phyloP scores from a whole-genome alignment of 1,284 basidiomycete species.

The Golubevia sp. region DNA sequence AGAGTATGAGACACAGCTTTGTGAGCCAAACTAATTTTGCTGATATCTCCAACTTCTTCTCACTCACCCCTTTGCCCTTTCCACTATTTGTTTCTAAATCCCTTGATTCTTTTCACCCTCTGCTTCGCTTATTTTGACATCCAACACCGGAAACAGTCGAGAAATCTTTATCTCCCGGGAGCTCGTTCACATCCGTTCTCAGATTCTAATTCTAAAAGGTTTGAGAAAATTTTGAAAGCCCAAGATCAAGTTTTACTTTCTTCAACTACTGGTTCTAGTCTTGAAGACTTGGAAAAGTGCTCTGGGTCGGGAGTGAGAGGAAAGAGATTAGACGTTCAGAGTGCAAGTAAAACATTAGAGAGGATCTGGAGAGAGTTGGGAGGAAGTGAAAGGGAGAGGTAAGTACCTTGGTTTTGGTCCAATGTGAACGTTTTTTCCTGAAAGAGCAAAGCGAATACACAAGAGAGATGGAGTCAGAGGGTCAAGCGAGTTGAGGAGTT shows the following conservation, averaged over 20 bases:
- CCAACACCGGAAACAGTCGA: constrained; percentile 15
- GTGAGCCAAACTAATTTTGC: no score
- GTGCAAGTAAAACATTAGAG: constrained; percentile 18
- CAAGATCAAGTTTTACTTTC: no score
- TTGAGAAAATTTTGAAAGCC: constrained; percentile 12
- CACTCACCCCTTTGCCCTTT: background rate
- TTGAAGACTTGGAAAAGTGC: no score
- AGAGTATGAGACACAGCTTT: no score
- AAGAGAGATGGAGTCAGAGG: background rate
- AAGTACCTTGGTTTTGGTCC: background rate
- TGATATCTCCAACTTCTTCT: constrained; percentile 2
- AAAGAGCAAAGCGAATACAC: background rate
- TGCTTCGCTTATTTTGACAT: background rate
- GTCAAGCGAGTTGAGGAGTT: no score
- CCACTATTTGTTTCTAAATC: no score
- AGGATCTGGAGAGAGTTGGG: constrained; percentile 27
- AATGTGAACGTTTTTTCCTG: background rate
- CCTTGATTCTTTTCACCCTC: no score
- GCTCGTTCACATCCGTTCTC: constrained; percentile 40
- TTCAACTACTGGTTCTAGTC: no score
- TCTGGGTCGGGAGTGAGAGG: background rate
- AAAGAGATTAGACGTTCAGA: constrained; percentile 1
- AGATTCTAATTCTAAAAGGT: constrained; percentile 25
- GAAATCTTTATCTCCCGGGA: constrained; percentile 39
- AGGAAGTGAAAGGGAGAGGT: constrained; percentile 22